Conservation (phyloP, 495 filamentous ascomycete species). For the Talaromyces stipitatus region DNA sequence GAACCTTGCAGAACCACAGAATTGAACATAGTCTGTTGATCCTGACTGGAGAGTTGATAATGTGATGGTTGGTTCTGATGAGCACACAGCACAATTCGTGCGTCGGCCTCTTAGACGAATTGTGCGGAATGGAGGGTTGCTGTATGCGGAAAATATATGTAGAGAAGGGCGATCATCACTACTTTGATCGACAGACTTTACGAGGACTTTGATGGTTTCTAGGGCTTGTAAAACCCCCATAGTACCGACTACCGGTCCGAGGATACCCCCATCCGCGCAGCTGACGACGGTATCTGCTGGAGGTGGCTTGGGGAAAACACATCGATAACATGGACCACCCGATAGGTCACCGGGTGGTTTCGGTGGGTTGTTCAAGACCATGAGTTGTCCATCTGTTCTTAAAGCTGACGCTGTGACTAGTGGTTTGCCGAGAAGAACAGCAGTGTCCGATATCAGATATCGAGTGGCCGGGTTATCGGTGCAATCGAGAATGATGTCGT, state of each 20-base stretch:
- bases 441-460: constrained; percentile 87
- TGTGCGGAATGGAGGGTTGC: constrained; percentile 59
- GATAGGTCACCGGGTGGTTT: constrained; percentile 35
- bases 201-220: constrained; percentile 79
- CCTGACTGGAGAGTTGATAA: constrained; percentile 53
- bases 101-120: constrained; percentile 63
- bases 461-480: constrained; percentile 87
- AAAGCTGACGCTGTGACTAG: constrained; percentile 85
- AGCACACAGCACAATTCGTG: constrained; percentile 68
- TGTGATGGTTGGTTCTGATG: constrained; percentile 51
- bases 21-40: constrained; percentile 66
- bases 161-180: constrained; percentile 35
- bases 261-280: constrained; percentile 86
- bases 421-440: constrained; percentile 68
- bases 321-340: constrained; percentile 83
- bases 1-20: constrained; percentile 55
- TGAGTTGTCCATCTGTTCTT: constrained; percentile 80
- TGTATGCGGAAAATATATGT: constrained; percentile 68
- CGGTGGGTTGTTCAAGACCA: constrained; percentile 59
- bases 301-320: constrained; percentile 82
- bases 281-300: constrained; percentile 67
- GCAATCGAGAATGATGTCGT: constrained; percentile 88
- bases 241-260: constrained; percentile 86
- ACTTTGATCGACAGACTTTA: constrained; percentile 15
- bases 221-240: constrained; percentile 92